Base-by-base conservation (phyloP, 1,139 yeast species). In the Kluyveromyces marxianus region DNA sequence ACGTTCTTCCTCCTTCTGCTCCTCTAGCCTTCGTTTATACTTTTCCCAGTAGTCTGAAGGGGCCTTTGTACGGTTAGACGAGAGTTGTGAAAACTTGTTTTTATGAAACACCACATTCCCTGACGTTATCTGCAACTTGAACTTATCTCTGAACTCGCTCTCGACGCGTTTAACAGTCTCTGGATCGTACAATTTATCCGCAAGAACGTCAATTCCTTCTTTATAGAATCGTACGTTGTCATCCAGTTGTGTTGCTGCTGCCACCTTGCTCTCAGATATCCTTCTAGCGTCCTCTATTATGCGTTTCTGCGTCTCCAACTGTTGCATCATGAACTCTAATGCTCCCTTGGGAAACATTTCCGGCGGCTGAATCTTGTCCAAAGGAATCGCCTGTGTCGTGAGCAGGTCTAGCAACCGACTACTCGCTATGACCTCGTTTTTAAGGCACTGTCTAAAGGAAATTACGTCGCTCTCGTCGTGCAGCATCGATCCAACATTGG, bases 391-490 rank as follows among this genome's bases (percentile, higher is more conserved):
- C 35, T 57, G 57, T 7, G 54, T 50, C 36, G 57, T 57, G 32
- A 60, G 44, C 31, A 53, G 52, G 39, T 57, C 56, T 39, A 60
- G 50, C 38, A 49, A 50, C 33, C 54, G 53, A 2, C 60, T 49
- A 1, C 59, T 44, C 4, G 46, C 44, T 24, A 57, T 50, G 37
- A 53, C 57, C 39, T 60, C 60, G 39, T 54, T 56, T 46, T 60
- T 44, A 14, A 59, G 41, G 49, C 57, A 49, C 27, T 55, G 47
- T 29, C 65, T 49, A 41, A 55, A 62, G 10, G 67, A 62, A 4
- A 60, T 53, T 2, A 63, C 59, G 41, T 62, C 67, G 46, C 65
- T 60, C 44, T 60, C 63, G 48, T 62, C 67, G 42, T 62, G 66
- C 2, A 56, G 50, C n/a, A 56, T 49, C 1, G 58, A 45, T n/a